Evolutionary conservation across 1,284 basidiomycete genomes (phyloP).

Genomic region (Omphalotus olearius): DNA sequence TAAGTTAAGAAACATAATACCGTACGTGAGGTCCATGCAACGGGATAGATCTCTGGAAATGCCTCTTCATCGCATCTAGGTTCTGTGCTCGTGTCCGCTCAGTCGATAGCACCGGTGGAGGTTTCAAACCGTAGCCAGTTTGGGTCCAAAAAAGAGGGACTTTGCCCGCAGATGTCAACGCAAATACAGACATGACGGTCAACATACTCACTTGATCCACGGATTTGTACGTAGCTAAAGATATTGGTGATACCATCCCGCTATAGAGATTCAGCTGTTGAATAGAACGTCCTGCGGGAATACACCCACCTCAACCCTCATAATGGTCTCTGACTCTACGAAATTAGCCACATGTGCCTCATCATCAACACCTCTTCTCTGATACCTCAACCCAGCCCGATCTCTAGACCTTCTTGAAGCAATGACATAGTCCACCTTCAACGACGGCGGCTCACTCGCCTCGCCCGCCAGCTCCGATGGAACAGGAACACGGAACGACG

Average conservation of each 20-base stretch:
- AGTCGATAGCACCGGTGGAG: slow-evolving; percentile 72
- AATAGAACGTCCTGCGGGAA: not conserved
- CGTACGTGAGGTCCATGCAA: slow-evolving; percentile 76
- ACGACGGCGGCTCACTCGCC: slow-evolving; percentile 43
- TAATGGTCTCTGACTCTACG: slow-evolving; percentile 90
- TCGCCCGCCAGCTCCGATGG: slow-evolving; percentile 17
- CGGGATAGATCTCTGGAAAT: slow-evolving; percentile 67
- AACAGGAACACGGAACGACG: slow-evolving; percentile 58
- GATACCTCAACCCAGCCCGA: slow-evolving; percentile 93
- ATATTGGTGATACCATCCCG: slow-evolving; percentile 69
- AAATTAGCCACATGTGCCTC: slow-evolving; percentile 86
- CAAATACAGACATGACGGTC: not conserved
- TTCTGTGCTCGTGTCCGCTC: slow-evolving; percentile 77
- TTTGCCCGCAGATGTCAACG: slow-evolving; percentile 24
- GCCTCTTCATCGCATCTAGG: slow-evolving; percentile 64
- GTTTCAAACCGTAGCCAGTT: slow-evolving; percentile 81
- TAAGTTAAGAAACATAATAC: not conserved
- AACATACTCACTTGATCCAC: slow-evolving; percentile 75
- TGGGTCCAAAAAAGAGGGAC: slow-evolving; percentile 91
- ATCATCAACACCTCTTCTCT: slow-evolving; percentile 89
- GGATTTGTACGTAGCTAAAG: slow-evolving; percentile 85
- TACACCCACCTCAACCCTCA: slow-evolving; percentile 64
- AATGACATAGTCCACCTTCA: slow-evolving; percentile 63
- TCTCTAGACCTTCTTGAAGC: slow-evolving; percentile 88
- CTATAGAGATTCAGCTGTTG: slow-evolving; percentile 30